phyloP scores from a whole-genome alignment of 345 rosid genomes.

The Eucalyptus lansdowneana region DNA sequence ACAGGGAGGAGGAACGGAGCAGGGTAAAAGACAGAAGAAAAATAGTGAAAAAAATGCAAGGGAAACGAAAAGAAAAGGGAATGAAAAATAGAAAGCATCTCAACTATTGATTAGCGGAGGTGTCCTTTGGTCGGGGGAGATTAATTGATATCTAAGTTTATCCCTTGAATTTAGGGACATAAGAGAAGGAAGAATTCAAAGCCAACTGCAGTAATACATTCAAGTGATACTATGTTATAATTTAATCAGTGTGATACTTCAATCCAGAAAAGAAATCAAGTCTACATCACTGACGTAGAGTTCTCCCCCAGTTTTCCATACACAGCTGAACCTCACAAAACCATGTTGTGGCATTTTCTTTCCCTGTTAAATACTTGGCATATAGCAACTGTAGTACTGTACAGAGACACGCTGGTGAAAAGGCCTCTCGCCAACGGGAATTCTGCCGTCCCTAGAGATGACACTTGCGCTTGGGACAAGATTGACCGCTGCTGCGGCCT shows the following conservation, averaged over 20 bases:
- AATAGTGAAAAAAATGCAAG: not conserved
- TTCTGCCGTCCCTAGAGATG: not conserved
- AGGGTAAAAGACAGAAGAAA: not conserved
- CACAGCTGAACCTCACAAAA: not conserved
- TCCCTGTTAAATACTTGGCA: not conserved
- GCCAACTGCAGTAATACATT: not conserved
- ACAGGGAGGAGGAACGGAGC: not conserved
- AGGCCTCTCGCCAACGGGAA: not conserved
- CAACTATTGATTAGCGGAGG: not conserved
- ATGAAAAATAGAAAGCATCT: not conserved
- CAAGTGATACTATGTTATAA: not conserved
- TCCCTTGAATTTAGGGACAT: not conserved
- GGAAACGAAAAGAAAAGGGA: not conserved
- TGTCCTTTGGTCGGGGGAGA: not conserved
- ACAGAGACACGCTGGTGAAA: not conserved
- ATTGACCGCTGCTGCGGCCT: not conserved
- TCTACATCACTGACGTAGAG: not conserved
- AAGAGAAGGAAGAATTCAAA: not conserved
- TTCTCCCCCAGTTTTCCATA: not conserved
- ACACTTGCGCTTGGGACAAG: not conserved
- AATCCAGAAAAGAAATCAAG: not conserved
- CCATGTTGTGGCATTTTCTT: not conserved
- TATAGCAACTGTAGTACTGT: not conserved
- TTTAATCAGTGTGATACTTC: not conserved
- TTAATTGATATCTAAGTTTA: not conserved